Conservation (phyloP, 495 filamentous ascomycete genomes). For the Oidiodendron maius region DNA sequence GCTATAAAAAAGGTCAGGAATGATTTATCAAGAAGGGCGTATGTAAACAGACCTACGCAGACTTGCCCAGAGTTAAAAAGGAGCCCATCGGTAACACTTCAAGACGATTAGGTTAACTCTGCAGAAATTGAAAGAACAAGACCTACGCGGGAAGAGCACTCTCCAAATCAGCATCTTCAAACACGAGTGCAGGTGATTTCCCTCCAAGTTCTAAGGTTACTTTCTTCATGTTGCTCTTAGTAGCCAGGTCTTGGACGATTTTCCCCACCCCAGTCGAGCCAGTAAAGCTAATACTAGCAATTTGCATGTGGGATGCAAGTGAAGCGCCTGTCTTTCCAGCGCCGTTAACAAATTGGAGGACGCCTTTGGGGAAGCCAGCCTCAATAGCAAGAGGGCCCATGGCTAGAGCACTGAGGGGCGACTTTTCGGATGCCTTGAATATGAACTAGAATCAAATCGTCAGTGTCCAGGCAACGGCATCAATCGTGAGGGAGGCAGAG, state of each 20-base stretch:
- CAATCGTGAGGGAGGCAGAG: background rate
- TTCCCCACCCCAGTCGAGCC: constrained; percentile 39
- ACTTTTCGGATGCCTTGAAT: constrained; percentile 33
- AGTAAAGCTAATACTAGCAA: constrained; percentile 35
- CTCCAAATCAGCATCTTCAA: constrained; percentile 83
- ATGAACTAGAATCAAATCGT: constrained; percentile 18
- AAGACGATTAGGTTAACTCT: background rate
- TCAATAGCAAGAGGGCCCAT: constrained; percentile 25
- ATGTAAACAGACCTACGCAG: constrained; percentile 2
- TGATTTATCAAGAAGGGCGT: background rate
- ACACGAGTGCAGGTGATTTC: constrained; percentile 81
- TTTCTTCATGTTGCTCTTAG: constrained; percentile 58
- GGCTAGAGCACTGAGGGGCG: constrained; percentile 26
- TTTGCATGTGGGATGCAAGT: constrained; percentile 32
- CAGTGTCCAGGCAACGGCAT: background rate
- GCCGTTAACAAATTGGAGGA: constrained; percentile 32
- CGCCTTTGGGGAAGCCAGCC: constrained; percentile 26
- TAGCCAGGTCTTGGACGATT: constrained; percentile 33
- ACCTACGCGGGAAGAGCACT: constrained; percentile 47
- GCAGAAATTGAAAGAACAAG: background rate
- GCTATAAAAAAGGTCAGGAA: constrained; percentile 30
- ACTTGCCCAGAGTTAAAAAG: constrained; percentile 2
- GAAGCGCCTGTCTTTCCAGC: constrained; percentile 29
- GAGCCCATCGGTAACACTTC: constrained; percentile 3
- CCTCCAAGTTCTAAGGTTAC: constrained; percentile 90